Base-by-base conservation (phyloP, 2,329 filamentous ascomycete species). In the Aspergillus novoparasiticus region DNA sequence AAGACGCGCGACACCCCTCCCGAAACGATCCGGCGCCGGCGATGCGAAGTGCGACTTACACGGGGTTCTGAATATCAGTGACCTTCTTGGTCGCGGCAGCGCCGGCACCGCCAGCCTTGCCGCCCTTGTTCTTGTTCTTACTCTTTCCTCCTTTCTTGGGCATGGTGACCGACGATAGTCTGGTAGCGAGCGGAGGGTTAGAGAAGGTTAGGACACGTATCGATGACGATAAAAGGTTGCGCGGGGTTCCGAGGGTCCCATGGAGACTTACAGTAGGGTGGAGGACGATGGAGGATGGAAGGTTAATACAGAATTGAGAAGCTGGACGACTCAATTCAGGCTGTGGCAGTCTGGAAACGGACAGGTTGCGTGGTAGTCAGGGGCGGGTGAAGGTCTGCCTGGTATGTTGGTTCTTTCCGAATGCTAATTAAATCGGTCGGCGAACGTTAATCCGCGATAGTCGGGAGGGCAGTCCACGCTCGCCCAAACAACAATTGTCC, bases 121-220 rank as follows among this genome's bases (percentile, higher is more conserved):
- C 66, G 65, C 72, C 71, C 60, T 70, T 71, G 61, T 70, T 71
- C 65, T 73, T 75, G 62, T 69, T 64, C 67, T 75, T 70, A 26
- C 55, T 28, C 63, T 71, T 77, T 68, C 74, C 74, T 68, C 74
- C 73, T 68, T 75, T 76, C 70, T 76, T 76, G 41, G 72, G 39
- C 74, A 77, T 76, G 60, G 54, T 74, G 70, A 26, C 66, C 51
- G 48, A 50, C 57, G 39, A 14, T 46, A 26, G n/a, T 45, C 50
- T 58, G n/a, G 23, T 23, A 26, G 32, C 19, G 58, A 59, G 59
- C 6, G 34, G 41, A 51, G 50, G 28, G 61, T 65, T 48, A 67
- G 57, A 51, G 36, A 32, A 5, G 23, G 43, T 54, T 59, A 39
- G 59, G 60, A 48, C 61, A 64, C 60, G 54, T 57, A 66, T 54